Evolutionary conservation across 805 yeast genomes (phyloP).

Genomic region (Yueomyces sinensis): DNA sequence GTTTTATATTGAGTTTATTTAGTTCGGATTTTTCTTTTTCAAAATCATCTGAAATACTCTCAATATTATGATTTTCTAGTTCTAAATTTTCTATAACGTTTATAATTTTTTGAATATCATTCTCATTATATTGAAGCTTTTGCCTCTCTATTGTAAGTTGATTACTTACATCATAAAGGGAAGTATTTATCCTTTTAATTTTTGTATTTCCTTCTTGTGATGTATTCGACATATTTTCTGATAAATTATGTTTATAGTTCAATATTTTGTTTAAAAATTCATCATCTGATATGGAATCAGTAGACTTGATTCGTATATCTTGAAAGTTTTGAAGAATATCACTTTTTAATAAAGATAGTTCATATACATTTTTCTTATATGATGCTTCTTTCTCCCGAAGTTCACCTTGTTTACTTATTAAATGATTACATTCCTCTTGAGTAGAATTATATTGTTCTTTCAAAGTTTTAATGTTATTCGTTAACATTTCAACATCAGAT

Average conservation of each 20-base stretch:
- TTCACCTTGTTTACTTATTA: conserved; percentile 42
- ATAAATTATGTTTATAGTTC: not conserved
- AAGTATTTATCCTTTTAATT: conserved; percentile 13
- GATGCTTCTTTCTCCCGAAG: conserved; percentile 31
- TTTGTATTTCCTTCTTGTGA: not conserved
- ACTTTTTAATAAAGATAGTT: not conserved
- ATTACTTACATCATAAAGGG: conserved; percentile 1
- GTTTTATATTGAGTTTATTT: conserved; percentile 24
- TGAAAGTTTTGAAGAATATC: not conserved
- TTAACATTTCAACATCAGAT: conserved; percentile 15
- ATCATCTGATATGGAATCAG: not conserved
- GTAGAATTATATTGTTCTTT: conserved; percentile 14
- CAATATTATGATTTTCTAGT: conserved; percentile 26
- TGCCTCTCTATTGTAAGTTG: conserved; percentile 20
- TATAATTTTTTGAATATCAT: conserved; percentile 27
- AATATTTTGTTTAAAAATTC: not conserved
- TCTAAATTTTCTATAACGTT: conserved; percentile 27
- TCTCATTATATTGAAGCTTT: conserved; percentile 32
- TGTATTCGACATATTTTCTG: not conserved
- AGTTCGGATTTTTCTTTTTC: conserved; percentile 33
- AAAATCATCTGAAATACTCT: conserved; percentile 26
- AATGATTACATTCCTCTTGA: conserved; percentile 25
- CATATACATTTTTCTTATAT: conserved; percentile 3
- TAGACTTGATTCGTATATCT: not conserved
- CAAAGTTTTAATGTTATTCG: conserved; percentile 9